These are phyloP conservation scores for Asterochloris erici DNA, from an alignment of 139 green algal genomes.

Conservation along the genomic window DNA sequence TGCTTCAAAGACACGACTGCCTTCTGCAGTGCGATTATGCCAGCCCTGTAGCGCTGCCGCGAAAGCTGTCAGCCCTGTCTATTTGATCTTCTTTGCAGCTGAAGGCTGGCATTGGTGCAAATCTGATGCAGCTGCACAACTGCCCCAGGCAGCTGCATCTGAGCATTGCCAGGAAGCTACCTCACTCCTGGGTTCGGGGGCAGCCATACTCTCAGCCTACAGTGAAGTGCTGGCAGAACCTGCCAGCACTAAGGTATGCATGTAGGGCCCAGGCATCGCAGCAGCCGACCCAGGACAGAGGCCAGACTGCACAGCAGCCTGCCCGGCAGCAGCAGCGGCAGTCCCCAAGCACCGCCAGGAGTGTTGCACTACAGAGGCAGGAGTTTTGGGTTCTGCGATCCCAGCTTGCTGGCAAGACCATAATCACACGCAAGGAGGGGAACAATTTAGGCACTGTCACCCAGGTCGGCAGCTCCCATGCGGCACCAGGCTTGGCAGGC, in stretches of 20 bases:
- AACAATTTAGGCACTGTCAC: neutral
- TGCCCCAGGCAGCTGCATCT: neutral
- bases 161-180: neutral
- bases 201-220: neutral
- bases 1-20: too few relatives aligned
- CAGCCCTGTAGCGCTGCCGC: too few relatives aligned
- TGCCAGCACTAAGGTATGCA: neutral
- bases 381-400: neutral
- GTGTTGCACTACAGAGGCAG: neutral
- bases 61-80: too few relatives aligned
- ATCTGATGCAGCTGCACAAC: neutral
- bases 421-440: constrained; percentile 1
- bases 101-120: too few relatives aligned
- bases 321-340: neutral
- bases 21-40: too few relatives aligned
- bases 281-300: neutral
- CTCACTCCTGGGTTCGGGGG: neutral
- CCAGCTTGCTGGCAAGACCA: constrained; percentile 5
- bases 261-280: neutral
- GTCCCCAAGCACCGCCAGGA: neutral
- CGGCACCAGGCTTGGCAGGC: too few relatives aligned
- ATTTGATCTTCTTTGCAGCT: too few relatives aligned
- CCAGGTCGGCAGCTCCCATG: neutral
- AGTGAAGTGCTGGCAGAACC: neutral
- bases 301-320: neutral